Evolutionary conservation across 2,329 filamentous ascomycete species (phyloP), one percentile per base, ranked within the genome.

Genomic region (Aspergillus candidus): DNA sequence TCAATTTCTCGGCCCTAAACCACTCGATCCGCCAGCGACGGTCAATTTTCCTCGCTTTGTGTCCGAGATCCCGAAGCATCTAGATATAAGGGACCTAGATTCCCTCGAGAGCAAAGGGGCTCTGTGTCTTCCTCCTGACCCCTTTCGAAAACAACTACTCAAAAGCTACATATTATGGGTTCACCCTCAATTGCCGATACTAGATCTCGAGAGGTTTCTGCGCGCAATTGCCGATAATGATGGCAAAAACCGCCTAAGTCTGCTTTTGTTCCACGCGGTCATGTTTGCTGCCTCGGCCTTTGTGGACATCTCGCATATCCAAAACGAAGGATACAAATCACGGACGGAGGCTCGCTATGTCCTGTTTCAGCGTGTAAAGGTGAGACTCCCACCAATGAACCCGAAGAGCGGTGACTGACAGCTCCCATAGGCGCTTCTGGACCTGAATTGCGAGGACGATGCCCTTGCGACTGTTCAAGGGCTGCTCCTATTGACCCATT

Each of bases 181-280:
- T 5, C 39, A 46, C 34, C 46, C 46, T 2, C 39, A 46, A 29
- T 27, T 48, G 6, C 46, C 43, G 7, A 35, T 46, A 2, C 8
- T 46, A 3, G 39, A 42, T 7, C 27, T 46, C 39, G 35, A 48
- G 12, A 14, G n/a, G 3, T 45, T 48, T 14, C 29, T 48, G 3
- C 6, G 17, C 2, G 39, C 43, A 4, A 40, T 48, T 36, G 15
- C 31, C 2, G 15, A 14, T 2, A 41, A 38, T 11, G 29, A 45
- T 14, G 32, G 35, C 4, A 15, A 8, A 1, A 27, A 42, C 36
- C 11, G 14, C 2, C 41, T 48, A 14, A 40, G 46, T 22, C 39
- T 48, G 4, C 32, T 48, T 3, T 31, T 48, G 14, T 48, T 48
- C 18, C 46, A 48, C 17, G 43, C 46, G 11, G 46, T 46, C 7